Evolutionary conservation across 2,329 filamentous ascomycete genomes (phyloP).

Genomic region (Arthrobotrys pseudoclavata): DNA sequence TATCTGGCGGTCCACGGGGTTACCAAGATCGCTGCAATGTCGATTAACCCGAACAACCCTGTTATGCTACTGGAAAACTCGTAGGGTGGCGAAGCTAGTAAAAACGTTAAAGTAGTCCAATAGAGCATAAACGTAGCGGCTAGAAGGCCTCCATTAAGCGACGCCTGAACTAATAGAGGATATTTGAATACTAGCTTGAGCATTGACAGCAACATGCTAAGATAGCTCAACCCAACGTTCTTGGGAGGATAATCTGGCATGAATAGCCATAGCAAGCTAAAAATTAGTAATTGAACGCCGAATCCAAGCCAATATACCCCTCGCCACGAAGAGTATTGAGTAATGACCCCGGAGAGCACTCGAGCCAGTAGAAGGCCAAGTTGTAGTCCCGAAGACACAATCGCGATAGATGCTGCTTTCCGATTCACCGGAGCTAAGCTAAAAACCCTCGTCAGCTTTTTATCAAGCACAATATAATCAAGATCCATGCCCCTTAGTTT

Average conservation of each 20-base stretch:
- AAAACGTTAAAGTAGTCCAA: slow-evolving; percentile 84
- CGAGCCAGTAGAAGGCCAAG: slow-evolving; percentile 82
- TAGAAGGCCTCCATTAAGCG: slow-evolving; percentile 75
- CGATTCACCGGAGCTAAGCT: slow-evolving; percentile 76
- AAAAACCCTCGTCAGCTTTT: slow-evolving; percentile 2
- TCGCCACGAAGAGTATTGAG: slow-evolving; percentile 81
- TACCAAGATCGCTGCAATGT: slow-evolving; percentile 76
- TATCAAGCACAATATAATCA: background rate
- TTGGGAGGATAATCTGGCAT: slow-evolving; percentile 86
- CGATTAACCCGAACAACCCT: slow-evolving; percentile 83
- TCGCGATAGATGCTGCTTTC: slow-evolving; percentile 77
- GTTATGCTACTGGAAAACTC: slow-evolving; percentile 77
- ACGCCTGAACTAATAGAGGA: slow-evolving; percentile 78
- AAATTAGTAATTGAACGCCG: slow-evolving; percentile 77
- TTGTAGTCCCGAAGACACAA: slow-evolving; percentile 81
- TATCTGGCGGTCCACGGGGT: slow-evolving; percentile 78
- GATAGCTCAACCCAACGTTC: slow-evolving; percentile 78
- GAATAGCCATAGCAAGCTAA: slow-evolving; percentile 76
- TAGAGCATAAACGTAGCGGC: slow-evolving; percentile 75
- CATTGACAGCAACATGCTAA: slow-evolving; percentile 76
- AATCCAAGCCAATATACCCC: slow-evolving; percentile 84
- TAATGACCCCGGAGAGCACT: slow-evolving; percentile 80
- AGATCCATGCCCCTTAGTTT: background rate
- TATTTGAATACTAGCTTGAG: slow-evolving; percentile 74
- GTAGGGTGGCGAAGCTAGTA: slow-evolving; percentile 79